Evolutionary conservation across 1,284 basidiomycete species (phyloP), one percentile per base, ranked within the genome.

Genomic region (Sporisorium sorghi): DNA sequence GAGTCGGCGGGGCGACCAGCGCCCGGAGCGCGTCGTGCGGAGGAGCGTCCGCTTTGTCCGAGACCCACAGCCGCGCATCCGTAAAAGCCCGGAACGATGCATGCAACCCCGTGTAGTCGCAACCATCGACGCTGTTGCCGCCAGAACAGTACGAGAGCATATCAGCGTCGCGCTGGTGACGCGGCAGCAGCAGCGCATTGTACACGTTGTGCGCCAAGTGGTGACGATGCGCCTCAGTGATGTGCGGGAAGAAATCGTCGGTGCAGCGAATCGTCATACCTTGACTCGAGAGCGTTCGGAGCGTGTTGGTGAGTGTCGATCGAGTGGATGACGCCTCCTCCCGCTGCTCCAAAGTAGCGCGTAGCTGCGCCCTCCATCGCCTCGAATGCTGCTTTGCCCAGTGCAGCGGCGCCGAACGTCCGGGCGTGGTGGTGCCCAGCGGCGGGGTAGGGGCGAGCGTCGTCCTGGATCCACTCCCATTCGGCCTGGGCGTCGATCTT

Each of bases 401-500:
- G 47, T 5, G 44, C 21, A 5, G 40, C 43, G 3, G 52, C 55
- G 4, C 4, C 23, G 7, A 37, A 24, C 15, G 9, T 42, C 5
- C 14, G n/a, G 3, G 15, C 30, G 15, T 37, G n/a, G n/a, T n/a
- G n/a, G n/a, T n/a, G n/a, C n/a, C n/a, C n/a, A n/a, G n/a, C n/a
- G n/a, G n/a, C n/a, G n/a, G n/a, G n/a, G n/a, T n/a, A 44, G 9
- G 21, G 11, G 30, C 12, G 3, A 4, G 30, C 10, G 2, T 44
- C 44, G 19, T 58, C 51, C 9, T 26, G 47, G 39, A 62, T 69
- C 68, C 66, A 70, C 14, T 74, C 72, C 59, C 66, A 74, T 14
- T 74, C 67, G 17, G 81, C 77, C 54, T 84, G 82, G n/a, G 80
- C 80, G 47, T 85, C 83, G n/a, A 85, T 68, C 53, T 83, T 83